These are phyloP conservation scores for Coemansia sp. DNA, from an alignment of 192 early-diverging fungal species.

Conservation along the genomic window DNA sequence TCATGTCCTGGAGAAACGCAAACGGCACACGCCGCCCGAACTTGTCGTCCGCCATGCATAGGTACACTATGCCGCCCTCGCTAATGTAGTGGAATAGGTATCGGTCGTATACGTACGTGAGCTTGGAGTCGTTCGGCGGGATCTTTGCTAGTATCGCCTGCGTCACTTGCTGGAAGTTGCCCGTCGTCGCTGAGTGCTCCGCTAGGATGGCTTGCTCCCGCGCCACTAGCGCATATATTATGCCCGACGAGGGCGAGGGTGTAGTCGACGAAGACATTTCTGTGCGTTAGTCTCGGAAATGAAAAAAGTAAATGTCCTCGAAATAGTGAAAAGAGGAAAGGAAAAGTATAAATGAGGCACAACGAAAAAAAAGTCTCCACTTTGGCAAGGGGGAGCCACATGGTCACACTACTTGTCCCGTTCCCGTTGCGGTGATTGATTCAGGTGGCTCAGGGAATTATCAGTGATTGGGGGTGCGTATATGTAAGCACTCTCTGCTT, in stretches of 20 bases:
- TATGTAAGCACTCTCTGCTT: background rate
- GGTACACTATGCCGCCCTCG: constrained; percentile 75
- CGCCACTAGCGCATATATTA: constrained; percentile 84
- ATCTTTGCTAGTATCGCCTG: constrained; percentile 89
- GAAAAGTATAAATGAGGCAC: background rate
- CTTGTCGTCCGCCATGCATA: constrained; percentile 82
- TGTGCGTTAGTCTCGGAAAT: background rate
- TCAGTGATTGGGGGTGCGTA: too few relatives aligned
- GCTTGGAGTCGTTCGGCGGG: constrained; percentile 85
- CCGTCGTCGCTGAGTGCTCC: constrained; percentile 78
- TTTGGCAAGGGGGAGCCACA: background rate
- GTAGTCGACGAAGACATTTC: constrained; percentile 6
- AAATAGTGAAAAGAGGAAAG: constrained; percentile 1
- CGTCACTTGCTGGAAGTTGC: constrained; percentile 82
- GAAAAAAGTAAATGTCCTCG: background rate
- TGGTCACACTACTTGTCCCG: background rate
- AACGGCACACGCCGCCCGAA: constrained; percentile 83
- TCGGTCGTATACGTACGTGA: constrained; percentile 93
- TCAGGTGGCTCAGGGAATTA: background rate
- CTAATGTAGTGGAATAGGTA: constrained; percentile 92
- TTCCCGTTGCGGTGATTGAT: background rate
- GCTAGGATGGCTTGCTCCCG: constrained; percentile 75
- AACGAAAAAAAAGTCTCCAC: background rate
- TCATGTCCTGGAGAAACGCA: constrained; percentile 85
- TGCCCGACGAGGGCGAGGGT: constrained; percentile 42